Conservation (phyloP, 2,329 filamentous ascomycete species). For the Drechslerella dactyloides region DNA sequence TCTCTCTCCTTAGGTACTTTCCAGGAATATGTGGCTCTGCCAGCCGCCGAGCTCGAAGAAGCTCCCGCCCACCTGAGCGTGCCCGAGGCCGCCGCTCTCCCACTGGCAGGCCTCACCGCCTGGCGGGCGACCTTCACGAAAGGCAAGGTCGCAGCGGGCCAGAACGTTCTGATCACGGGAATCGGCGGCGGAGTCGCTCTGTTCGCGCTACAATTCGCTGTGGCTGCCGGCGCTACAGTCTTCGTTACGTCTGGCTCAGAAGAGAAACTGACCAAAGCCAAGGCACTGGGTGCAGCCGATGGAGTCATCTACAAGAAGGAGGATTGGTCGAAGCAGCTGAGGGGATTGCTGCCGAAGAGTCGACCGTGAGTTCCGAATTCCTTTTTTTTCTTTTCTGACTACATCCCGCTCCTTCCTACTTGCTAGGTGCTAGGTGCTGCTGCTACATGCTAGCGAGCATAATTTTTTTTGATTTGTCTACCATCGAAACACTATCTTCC, state of each 20-base stretch:
- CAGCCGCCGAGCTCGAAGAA: slow-evolving; percentile 74
- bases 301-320: slow-evolving; percentile 82
- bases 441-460: not conserved
- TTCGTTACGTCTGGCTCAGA: slow-evolving; percentile 78
- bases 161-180: slow-evolving; percentile 83
- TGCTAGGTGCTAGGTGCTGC: not conserved
- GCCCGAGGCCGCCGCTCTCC: slow-evolving; percentile 80
- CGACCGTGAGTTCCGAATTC: slow-evolving; percentile 62
- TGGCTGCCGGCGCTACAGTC: slow-evolving; percentile 75
- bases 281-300: slow-evolving; percentile 74
- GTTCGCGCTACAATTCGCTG: slow-evolving; percentile 78
- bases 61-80: slow-evolving; percentile 74
- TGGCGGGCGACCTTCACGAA: slow-evolving; percentile 88
- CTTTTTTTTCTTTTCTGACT: slow-evolving; percentile 1
- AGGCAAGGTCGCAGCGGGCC: slow-evolving; percentile 68
- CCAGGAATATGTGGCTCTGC: slow-evolving; percentile 74
- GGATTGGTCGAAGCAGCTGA: slow-evolving; percentile 80
- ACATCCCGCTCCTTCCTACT: slow-evolving; percentile 1
- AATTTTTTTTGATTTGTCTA: slow-evolving; percentile 2
- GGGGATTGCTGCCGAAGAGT: slow-evolving; percentile 67
- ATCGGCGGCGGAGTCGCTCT: slow-evolving; percentile 92
- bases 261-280: slow-evolving; percentile 77
- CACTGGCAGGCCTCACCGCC: slow-evolving; percentile 82
- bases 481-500: slow-evolving; percentile 3
- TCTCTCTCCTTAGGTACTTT: slow-evolving; percentile 67